Percentiles rank a stretch among this genome's conserved stretches.
These are phyloP conservation scores for Trichoderma endophyticum DNA, from an alignment of 2,329 filamentous ascomycete species.

Conservation along the genomic window DNA sequence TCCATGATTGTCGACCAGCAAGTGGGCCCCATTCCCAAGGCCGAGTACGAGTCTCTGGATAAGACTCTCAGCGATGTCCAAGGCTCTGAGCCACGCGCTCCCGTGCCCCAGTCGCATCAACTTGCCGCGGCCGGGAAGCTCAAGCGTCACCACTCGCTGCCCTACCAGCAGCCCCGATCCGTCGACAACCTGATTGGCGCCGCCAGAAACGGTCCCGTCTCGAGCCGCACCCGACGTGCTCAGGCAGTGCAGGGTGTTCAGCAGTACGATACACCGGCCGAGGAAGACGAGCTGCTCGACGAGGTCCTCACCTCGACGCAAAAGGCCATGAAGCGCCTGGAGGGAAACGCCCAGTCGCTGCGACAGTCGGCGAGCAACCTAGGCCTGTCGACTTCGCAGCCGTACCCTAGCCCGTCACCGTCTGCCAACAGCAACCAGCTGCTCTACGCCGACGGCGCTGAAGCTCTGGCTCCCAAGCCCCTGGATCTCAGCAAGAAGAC, in stretches of 20 bases:
- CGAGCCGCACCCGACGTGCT: constrained; percentile 75
- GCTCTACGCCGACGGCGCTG: constrained; percentile 65
- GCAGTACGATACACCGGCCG: constrained; percentile 90
- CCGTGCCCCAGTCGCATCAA: constrained; percentile 54
- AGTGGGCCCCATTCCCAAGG: constrained; percentile 48
- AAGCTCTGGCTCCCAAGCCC: constrained; percentile 65
- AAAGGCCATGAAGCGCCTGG: constrained; percentile 69
- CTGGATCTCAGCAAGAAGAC: constrained; percentile 63
- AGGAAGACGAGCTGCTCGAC: constrained; percentile 93
- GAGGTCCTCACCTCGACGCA: constrained; percentile 79
- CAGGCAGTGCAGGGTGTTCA: constrained; percentile 71
- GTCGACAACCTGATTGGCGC: constrained; percentile 61
- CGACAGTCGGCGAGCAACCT: constrained; percentile 64
- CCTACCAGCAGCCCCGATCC: constrained; percentile 60
- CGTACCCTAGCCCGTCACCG: constrained; percentile 66
- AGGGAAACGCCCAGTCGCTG: constrained; percentile 40
- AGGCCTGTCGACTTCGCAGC: constrained; percentile 47
- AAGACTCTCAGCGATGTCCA: constrained; percentile 55
- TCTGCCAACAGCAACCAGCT: constrained; percentile 80
- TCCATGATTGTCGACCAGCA: constrained; percentile 73
- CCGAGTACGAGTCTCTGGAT: constrained; percentile 59
- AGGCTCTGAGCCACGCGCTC: constrained; percentile 46
- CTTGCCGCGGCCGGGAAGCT: constrained; percentile 47
- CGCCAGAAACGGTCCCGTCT: constrained; percentile 61
- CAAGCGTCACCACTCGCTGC: constrained; percentile 64